Conservation (phyloP, 2,329 filamentous ascomycete species). For the Fusarium equiseti region DNA sequence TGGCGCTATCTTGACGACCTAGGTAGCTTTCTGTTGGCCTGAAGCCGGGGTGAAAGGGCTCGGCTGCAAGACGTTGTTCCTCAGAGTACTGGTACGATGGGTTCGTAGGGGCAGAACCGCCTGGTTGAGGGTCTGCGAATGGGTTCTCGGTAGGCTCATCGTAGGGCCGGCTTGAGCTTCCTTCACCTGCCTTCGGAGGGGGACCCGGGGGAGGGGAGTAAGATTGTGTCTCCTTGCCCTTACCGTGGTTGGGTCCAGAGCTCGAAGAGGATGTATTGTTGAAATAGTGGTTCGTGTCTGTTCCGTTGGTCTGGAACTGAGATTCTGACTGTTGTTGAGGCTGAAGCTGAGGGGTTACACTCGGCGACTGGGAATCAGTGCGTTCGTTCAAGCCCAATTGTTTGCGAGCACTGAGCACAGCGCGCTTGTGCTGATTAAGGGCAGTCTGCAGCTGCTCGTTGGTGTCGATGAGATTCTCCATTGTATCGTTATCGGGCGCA, state of each 20-base stretch:
- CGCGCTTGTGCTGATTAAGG: constrained; percentile 85
- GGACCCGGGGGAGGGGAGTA: constrained; percentile 46
- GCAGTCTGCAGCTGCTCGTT: constrained; percentile 91
- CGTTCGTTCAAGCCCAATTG: constrained; percentile 58
- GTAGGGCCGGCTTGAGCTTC: constrained; percentile 39
- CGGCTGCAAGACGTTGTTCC: constrained; percentile 47
- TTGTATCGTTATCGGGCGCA: constrained; percentile 89
- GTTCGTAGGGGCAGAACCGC: constrained; percentile 28
- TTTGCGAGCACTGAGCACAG: constrained; percentile 74
- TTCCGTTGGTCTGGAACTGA: constrained; percentile 44
- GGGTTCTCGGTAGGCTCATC: constrained; percentile 43
- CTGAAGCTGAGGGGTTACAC: constrained; percentile 40
- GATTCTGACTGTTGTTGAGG: constrained; percentile 27
- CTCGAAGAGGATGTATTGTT: constrained; percentile 31
- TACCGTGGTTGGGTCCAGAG: constrained; percentile 39
- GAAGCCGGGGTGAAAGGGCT: constrained; percentile 57
- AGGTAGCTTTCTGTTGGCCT: constrained; percentile 42
- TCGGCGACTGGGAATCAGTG: constrained; percentile 47
- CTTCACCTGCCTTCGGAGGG: constrained; percentile 46
- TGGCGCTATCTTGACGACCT: constrained; percentile 56
- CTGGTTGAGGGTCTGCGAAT: constrained; percentile 52
- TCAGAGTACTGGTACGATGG: constrained; percentile 36
- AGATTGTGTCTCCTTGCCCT: constrained; percentile 52
- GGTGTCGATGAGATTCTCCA: constrained; percentile 92
- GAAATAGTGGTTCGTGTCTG: constrained; percentile 44